These are phyloP conservation scores for Metschnikowia chrysomelidarum DNA, from an alignment of 805 yeast species.

Conservation along the genomic window DNA sequence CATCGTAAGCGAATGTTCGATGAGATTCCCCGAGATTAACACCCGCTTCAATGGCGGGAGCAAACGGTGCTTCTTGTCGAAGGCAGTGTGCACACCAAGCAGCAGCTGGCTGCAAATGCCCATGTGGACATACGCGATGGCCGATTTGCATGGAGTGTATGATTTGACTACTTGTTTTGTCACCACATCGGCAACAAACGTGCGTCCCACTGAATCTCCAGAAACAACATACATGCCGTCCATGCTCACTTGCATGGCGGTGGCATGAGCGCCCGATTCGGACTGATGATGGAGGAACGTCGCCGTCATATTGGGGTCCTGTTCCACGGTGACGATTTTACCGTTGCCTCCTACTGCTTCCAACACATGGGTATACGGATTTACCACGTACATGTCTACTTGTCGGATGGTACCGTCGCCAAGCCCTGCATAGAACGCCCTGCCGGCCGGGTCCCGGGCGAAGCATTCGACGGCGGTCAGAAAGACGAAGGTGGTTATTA, in stretches of 20 bases:
- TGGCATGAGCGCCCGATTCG: constrained; percentile 31
- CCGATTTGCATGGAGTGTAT: constrained; percentile 41
- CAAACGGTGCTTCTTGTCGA: constrained; percentile 40
- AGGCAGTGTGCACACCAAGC: constrained; percentile 15
- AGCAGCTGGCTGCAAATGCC: constrained; percentile 21
- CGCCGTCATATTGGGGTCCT: constrained; percentile 47
- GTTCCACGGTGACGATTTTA: constrained; percentile 48
- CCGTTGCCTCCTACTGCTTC: constrained; percentile 63
- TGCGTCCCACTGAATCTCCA: constrained; percentile 73
- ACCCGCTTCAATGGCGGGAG: constrained; percentile 69
- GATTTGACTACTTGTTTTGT: constrained; percentile 66
- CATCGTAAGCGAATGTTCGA: constrained; percentile 43
- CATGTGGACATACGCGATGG: constrained; percentile 32
- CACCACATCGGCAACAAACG: constrained; percentile 63
- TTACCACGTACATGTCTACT: constrained; percentile 48
- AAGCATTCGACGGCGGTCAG: constrained; percentile 56
- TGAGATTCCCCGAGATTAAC: constrained; percentile 39
- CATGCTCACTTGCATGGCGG: constrained; percentile 57
- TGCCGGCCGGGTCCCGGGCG: constrained; percentile 73
- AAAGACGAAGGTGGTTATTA: constrained; percentile 72
- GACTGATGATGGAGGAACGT: constrained; percentile 52
- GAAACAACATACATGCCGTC: constrained; percentile 74
- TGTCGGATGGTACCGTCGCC: constrained; percentile 57
- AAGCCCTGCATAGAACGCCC: constrained; percentile 71
- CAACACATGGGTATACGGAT: constrained; percentile 38